A percentile compares a stretch with the other conserved stretches of the same genome.
Conservation (phyloP, 1,284 basidiomycete genomes). For the Heimioporus retisporus region DNA sequence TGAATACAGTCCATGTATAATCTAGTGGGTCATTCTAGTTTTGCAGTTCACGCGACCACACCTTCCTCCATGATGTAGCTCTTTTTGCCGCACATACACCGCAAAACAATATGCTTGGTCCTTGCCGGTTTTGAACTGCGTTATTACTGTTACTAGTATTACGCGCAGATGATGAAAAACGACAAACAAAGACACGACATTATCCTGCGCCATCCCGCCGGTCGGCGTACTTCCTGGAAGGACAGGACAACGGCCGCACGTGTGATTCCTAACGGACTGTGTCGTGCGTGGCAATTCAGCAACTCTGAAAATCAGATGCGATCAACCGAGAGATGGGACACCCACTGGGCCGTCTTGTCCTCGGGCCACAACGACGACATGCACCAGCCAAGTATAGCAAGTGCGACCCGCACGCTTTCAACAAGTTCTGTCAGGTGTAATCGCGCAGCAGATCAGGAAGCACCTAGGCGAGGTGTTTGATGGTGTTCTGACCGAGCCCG, state of each 20-base stretch:
- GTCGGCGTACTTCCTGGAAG: conserved; percentile 54
- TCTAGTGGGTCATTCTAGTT: too few relatives aligned
- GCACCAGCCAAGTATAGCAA: too few relatives aligned
- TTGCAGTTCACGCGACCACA: too few relatives aligned
- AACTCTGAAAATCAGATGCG: conserved; percentile 29
- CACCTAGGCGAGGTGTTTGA: conserved; percentile 87
- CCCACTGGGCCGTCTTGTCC: conserved; percentile 18
- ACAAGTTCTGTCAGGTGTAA: conserved; percentile 85
- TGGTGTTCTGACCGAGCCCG: conserved; percentile 84
- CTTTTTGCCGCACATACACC: too few relatives aligned
- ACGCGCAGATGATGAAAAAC: too few relatives aligned
- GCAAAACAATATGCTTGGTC: too few relatives aligned
- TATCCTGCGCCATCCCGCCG: too few relatives aligned
- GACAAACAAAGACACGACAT: too few relatives aligned
- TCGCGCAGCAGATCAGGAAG: conserved; percentile 74
- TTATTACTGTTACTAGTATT: too few relatives aligned
- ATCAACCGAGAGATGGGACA: conserved; percentile 34
- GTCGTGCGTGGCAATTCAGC: conserved; percentile 45
- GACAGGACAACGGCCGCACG: conserved; percentile 81
- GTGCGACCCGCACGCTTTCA: conserved; percentile 57
- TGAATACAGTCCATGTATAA: too few relatives aligned
- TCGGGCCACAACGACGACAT: conserved; percentile 20
- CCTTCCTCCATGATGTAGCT: too few relatives aligned
- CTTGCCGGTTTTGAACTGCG: too few relatives aligned
- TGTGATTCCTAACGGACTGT: conserved; percentile 76